phyloP scores from a whole-genome alignment of 148 eudicot genomes.

The Simmondsia chinensis region DNA sequence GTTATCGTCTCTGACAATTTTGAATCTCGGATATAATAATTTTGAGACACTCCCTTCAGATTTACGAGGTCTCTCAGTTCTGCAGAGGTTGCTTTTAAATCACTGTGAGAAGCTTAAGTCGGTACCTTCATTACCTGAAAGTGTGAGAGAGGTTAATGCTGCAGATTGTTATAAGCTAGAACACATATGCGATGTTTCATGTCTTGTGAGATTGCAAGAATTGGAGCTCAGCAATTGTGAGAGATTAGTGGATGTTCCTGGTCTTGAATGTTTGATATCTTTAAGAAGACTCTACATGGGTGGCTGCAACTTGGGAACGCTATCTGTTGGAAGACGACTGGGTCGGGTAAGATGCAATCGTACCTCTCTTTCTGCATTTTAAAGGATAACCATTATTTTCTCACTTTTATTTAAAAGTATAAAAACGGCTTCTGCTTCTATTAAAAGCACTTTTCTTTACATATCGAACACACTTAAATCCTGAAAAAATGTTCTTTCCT shows the following conservation, averaged over 20 bases:
- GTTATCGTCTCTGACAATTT: constrained; percentile 28
- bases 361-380: constrained; percentile 11
- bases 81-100: constrained; percentile 25
- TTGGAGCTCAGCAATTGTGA: constrained; percentile 40
- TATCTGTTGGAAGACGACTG: constrained; percentile 22
- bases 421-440: too few relatives aligned
- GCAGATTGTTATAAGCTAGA: constrained; percentile 39
- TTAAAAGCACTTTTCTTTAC: too few relatives aligned
- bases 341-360: constrained; percentile 34
- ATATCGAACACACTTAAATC: too few relatives aligned
- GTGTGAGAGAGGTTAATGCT: constrained; percentile 37
- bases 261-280: constrained; percentile 44
- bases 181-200: constrained; percentile 33
- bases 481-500: too few relatives aligned
- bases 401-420: too few relatives aligned
- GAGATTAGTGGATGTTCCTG: constrained; percentile 38
- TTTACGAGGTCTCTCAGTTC: constrained; percentile 28
- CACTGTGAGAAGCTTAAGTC: constrained; percentile 35
- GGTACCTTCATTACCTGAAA: constrained; percentile 50
- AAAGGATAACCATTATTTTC: too few relatives aligned
- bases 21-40: constrained; percentile 41
- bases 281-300: constrained; percentile 43
- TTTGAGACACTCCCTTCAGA: constrained; percentile 43
- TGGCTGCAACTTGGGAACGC: constrained; percentile 36
- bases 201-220: constrained; percentile 32